Percentiles rank a stretch among this genome's conserved stretches.
These are phyloP conservation scores for Phytomonas francai DNA, from an alignment of 208 protist genomes.

Conservation along the genomic window DNA sequence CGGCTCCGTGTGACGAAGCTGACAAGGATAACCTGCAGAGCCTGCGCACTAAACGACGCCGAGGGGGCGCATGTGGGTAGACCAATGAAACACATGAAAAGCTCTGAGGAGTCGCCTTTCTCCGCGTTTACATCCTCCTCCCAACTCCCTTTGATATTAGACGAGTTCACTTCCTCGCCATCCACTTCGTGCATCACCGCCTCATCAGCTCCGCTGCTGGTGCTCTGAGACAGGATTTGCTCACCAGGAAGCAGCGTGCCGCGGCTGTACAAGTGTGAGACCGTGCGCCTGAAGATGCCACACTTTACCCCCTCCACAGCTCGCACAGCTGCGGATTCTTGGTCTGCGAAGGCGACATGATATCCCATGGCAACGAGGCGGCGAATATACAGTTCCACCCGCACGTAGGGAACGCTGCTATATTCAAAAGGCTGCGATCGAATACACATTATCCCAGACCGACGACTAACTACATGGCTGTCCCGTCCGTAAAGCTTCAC, in stretches of 20 bases:
- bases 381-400: conserved; percentile 72
- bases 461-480: conserved; percentile 73
- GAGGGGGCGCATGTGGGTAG: background rate
- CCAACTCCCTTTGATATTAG: conserved; percentile 7
- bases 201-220: conserved; percentile 3
- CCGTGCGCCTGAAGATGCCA: conserved; percentile 64
- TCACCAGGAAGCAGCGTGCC: conserved; percentile 75
- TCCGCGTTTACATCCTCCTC: conserved; percentile 17
- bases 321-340: conserved; percentile 80
- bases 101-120: conserved; percentile 38
- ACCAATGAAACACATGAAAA: conserved; percentile 60
- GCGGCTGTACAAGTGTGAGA: conserved; percentile 76
- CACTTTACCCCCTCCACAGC: conserved; percentile 44
- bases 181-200: background rate
- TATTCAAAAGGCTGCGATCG: conserved; percentile 71
- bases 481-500: conserved; percentile 82
- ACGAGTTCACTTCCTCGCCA: conserved; percentile 4
- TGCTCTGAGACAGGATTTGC: conserved; percentile 30
- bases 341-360: conserved; percentile 82
- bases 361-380: conserved; percentile 87
- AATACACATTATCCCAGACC: conserved; percentile 84
- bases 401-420: conserved; percentile 74
- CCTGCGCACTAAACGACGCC: background rate
- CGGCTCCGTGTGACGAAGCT: conserved; percentile 69
- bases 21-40: conserved; percentile 41